Percentiles rank a stretch among this genome's conserved stretches.
Conservation (phyloP, 2,329 filamentous ascomycete genomes). For the Alternaria burnsii region DNA sequence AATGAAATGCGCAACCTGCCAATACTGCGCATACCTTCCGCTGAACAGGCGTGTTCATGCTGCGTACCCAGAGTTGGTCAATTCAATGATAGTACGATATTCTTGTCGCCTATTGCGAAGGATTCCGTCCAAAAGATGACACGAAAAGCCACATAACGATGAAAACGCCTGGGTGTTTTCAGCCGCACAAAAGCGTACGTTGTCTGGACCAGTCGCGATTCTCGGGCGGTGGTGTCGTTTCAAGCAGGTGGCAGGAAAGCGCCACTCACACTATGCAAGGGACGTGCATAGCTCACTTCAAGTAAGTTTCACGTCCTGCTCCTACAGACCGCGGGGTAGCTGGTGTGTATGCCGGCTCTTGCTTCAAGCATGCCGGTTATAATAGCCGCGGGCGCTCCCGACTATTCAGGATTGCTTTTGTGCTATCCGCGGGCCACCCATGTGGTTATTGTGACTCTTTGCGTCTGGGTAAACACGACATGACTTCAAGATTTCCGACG, state of each 20-base stretch:
- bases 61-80: not conserved
- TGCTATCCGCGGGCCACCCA: not conserved
- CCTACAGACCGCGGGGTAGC: slow-evolving; percentile 7
- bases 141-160: not conserved
- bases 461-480: slow-evolving; percentile 7
- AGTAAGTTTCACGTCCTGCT: slow-evolving; percentile 12
- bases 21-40: not conserved
- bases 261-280: slow-evolving; percentile 11
- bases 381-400: slow-evolving; percentile 15
- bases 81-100: not conserved
- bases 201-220: not conserved
- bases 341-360: slow-evolving; percentile 7
- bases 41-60: not conserved
- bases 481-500: slow-evolving; percentile 40
- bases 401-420: slow-evolving; percentile 7
- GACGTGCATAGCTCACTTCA: slow-evolving; percentile 11
- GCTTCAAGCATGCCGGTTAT: slow-evolving; percentile 11
- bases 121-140: not conserved
- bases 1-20: not conserved
- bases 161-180: not conserved
- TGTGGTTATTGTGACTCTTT: not conserved
- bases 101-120: not conserved
- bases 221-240: slow-evolving; percentile 12
- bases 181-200: not conserved
- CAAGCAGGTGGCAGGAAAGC: slow-evolving; percentile 11